Evolutionary conservation across 176 grass and related monocot species (phyloP).

Genomic region (Oryza glaberrima): DNA sequence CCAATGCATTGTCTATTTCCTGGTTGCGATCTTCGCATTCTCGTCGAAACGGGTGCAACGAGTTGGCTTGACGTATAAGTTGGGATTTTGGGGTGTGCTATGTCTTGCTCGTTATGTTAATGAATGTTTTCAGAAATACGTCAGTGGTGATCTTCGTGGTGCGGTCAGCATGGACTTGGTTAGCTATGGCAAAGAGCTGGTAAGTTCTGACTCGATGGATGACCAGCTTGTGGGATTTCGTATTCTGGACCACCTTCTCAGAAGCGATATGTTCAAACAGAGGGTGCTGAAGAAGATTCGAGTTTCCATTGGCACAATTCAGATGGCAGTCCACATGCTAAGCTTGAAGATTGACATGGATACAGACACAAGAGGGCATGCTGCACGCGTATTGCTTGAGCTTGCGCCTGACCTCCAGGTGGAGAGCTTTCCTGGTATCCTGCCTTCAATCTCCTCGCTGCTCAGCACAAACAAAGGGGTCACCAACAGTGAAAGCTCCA

Average conservation of each 20-base stretch:
- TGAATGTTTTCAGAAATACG: not conserved
- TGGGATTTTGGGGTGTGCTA: not conserved
- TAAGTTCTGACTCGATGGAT: not conserved
- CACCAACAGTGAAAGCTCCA: not conserved
- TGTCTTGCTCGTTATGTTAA: not conserved
- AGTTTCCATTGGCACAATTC: not conserved
- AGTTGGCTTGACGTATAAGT: not conserved
- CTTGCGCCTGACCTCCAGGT: not conserved
- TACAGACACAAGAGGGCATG: not conserved
- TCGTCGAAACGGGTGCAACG: rapidly evolving
- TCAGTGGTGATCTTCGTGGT: not conserved
- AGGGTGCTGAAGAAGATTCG: not conserved
- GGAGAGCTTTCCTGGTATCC: not conserved
- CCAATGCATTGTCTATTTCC: too few species aligned
- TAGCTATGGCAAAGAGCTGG: not conserved
- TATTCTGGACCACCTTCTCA: not conserved
- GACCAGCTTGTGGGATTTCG: not conserved
- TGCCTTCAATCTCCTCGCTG: not conserved
- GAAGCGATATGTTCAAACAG: not conserved
- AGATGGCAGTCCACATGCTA: not conserved
- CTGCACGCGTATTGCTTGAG: not conserved
- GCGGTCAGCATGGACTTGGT: not conserved
- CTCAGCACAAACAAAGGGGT: not conserved
- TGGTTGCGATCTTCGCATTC: rapidly evolving
- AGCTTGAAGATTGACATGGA: not conserved